Evolutionary conservation across 2,329 filamentous ascomycete genomes (phyloP).

Genomic region (Aspergillus melleus): DNA sequence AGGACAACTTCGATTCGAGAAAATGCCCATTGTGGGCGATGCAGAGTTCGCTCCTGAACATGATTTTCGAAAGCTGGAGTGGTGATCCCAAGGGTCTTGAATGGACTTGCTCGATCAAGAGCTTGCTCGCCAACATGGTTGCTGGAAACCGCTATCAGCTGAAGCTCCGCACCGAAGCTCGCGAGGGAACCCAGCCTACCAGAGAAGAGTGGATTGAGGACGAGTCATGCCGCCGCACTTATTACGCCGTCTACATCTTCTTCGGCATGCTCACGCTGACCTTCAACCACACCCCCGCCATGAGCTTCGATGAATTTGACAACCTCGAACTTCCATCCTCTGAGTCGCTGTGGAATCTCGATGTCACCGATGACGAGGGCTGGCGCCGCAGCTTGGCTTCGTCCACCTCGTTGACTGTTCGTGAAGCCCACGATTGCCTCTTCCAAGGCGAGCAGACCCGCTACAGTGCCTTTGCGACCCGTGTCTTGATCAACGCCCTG

Average conservation of each 20-base stretch:
- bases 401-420: constrained; percentile 78
- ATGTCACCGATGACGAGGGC: constrained; percentile 71
- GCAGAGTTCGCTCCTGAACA: constrained; percentile 95
- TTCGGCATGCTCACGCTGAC: constrained; percentile 92
- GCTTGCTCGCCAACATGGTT: constrained; percentile 96
- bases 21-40: constrained; percentile 98
- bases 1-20: constrained; percentile 96
- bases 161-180: constrained; percentile 86
- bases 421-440: constrained; percentile 89
- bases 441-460: constrained; percentile 89
- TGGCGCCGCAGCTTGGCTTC: constrained; percentile 78
- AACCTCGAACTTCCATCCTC: constrained; percentile 88
- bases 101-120: constrained; percentile 99
- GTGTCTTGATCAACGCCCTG: constrained; percentile 97
- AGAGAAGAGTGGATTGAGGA: constrained; percentile 95
- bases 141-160: constrained; percentile 95
- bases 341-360: constrained; percentile 90
- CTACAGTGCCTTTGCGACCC: constrained; percentile 95
- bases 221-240: constrained; percentile 92
- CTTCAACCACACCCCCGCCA: constrained; percentile 96
- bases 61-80: constrained; percentile 99
- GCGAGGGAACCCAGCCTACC: constrained; percentile 71
- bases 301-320: constrained; percentile 98
- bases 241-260: constrained; percentile 99
- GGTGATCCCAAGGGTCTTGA: constrained; percentile 96